Percentiles rank a stretch among this genome's conserved stretches.
Conservation (phyloP, 208 protist genomes). For the Wallacemonas collosoma region DNA sequence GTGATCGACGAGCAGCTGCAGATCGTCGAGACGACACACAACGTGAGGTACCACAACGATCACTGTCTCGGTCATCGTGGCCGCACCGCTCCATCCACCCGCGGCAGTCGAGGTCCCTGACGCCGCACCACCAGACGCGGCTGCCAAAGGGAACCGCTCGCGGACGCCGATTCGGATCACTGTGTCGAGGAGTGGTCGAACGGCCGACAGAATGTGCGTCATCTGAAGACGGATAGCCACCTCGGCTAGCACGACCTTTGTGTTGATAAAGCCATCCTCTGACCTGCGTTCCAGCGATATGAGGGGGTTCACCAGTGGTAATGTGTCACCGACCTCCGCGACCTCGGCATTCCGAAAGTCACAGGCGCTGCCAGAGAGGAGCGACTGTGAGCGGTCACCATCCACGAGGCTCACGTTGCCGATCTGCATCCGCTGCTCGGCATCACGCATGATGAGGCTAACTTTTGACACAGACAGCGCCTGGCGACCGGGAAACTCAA, state of each 20-base stretch:
- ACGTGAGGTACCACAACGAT: slow-evolving; percentile 29
- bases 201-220: slow-evolving; percentile 6
- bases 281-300: slow-evolving; percentile 13
- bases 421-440: slow-evolving; percentile 33
- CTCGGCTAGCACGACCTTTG: slow-evolving; percentile 23
- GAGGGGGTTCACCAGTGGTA: slow-evolving; percentile 4
- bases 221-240: slow-evolving; percentile 11
- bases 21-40: slow-evolving; percentile 26
- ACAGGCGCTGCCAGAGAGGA: slow-evolving; percentile 10
- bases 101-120: too few relatives aligned
- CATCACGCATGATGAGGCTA: slow-evolving; percentile 32
- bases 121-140: slow-evolving; percentile 1
- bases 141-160: slow-evolving; percentile 12
- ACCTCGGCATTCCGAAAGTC: not conserved
- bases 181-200: slow-evolving; percentile 17
- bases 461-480: slow-evolving; percentile 25
- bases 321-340: not conserved
- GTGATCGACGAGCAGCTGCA: slow-evolving; percentile 23
- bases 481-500: slow-evolving; percentile 43
- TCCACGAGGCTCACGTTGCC: slow-evolving; percentile 30
- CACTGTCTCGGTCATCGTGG: slow-evolving; percentile 7
- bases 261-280: slow-evolving; percentile 19
- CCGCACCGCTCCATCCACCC: not conserved
- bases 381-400: slow-evolving; percentile 24
- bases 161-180: slow-evolving; percentile 13